These are phyloP conservation scores for Yarrowia galli DNA, from an alignment of 1,139 yeast species.

Conservation along the genomic window DNA sequence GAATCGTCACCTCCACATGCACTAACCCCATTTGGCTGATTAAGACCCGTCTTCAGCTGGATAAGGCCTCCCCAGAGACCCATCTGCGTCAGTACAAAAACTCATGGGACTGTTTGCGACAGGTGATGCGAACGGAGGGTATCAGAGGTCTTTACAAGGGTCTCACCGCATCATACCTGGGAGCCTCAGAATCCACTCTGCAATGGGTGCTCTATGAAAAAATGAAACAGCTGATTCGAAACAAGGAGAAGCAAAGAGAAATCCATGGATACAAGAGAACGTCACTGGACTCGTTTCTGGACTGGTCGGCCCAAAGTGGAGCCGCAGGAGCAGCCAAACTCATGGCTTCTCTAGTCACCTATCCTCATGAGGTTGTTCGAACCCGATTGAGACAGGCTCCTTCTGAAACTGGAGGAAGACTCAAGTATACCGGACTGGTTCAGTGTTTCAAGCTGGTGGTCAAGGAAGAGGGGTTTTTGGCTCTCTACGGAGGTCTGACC, in stretches of 20 bases:
- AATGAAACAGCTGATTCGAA: conserved; percentile 76
- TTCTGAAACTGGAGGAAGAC: conserved; percentile 67
- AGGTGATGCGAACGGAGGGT: conserved; percentile 80
- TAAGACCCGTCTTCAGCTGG: conserved; percentile 92
- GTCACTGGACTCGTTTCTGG: conserved; percentile 69
- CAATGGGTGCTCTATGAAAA: conserved; percentile 98
- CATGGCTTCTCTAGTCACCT: conserved; percentile 88
- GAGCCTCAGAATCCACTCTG: conserved; percentile 89
- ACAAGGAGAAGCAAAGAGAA: conserved; percentile 57
- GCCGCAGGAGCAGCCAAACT: conserved; percentile 98
- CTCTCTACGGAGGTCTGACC: conserved; percentile 97
- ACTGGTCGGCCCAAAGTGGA: conserved; percentile 96
- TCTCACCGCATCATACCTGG: conserved; percentile 90
- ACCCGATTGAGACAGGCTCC: conserved; percentile 98
- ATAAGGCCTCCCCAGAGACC: conserved; percentile 57
- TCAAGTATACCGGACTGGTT: conserved; percentile 86
- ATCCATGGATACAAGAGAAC: conserved; percentile 56
- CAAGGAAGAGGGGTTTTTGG: conserved; percentile 88
- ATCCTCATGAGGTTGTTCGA: conserved; percentile 97
- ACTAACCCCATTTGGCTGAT: conserved; percentile 99
- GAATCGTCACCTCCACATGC: conserved; percentile 94
- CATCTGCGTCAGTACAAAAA: conserved; percentile 73
- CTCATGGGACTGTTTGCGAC: conserved; percentile 82
- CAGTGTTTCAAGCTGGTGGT: conserved; percentile 84
- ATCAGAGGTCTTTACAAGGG: conserved; percentile 83